Percentiles rank a stretch among this genome's conserved stretches.
Conservation (phyloP, 2,329 filamentous ascomycete genomes). For the Paecilomyces formosus region DNA sequence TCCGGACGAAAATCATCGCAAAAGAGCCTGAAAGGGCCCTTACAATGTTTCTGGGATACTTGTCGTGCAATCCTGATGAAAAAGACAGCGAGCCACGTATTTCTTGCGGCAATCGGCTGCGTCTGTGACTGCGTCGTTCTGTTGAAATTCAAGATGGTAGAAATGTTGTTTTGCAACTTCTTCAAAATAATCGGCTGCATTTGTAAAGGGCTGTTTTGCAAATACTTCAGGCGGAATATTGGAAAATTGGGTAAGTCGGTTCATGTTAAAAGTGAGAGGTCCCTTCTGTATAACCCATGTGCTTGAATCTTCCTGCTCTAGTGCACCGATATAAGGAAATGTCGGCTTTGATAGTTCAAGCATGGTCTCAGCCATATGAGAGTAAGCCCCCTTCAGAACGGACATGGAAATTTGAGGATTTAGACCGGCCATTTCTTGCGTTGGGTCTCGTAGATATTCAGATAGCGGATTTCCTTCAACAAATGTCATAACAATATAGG, state of each 20-base stretch:
- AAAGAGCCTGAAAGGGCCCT: constrained; percentile 17
- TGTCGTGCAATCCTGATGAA: constrained; percentile 14
- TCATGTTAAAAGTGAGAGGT: constrained; percentile 18
- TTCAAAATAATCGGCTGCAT: constrained; percentile 19
- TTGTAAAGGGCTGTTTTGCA: constrained; percentile 10
- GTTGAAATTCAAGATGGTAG: constrained; percentile 18
- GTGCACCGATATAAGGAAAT: constrained; percentile 18
- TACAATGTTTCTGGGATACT: constrained; percentile 10
- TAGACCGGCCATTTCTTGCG: constrained; percentile 8
- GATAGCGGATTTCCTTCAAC: constrained; percentile 17
- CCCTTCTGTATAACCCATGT: constrained; percentile 1
- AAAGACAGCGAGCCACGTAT: constrained; percentile 16
- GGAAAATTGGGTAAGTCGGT: constrained; percentile 17
- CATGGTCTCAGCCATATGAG: constrained; percentile 16
- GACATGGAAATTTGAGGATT: constrained; percentile 10
- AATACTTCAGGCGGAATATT: constrained; percentile 12
- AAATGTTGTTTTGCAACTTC: constrained; percentile 18
- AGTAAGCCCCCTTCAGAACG: constrained; percentile 15
- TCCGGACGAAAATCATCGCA: constrained; percentile 24
- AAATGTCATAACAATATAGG: constrained; percentile 19
- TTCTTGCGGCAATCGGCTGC: constrained; percentile 17
- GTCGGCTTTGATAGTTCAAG: constrained; percentile 17
- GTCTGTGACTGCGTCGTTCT: constrained; percentile 18
- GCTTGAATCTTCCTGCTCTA: constrained; percentile 1
- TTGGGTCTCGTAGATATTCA: constrained; percentile 14